phyloP scores from a whole-genome alignment of 768 basidiomycete genomes.

The Phlebiopsis gigantea region DNA sequence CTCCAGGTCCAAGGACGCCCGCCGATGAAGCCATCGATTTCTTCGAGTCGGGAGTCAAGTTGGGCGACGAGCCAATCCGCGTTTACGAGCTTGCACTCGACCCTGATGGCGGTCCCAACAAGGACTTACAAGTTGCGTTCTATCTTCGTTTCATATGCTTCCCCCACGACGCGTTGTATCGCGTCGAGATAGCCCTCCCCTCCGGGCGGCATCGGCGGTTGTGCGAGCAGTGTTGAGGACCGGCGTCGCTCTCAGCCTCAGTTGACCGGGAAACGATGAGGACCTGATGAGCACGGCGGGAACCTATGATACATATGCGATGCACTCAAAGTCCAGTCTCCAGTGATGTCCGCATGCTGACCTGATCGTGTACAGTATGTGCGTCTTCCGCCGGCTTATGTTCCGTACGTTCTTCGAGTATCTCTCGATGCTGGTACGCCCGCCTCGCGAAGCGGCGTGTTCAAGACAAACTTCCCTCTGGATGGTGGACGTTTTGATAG shows the following conservation, averaged over 20 bases:
- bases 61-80: conserved; percentile 59
- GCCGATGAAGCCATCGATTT: conserved; percentile 91
- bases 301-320: background rate
- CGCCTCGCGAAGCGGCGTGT: conserved; percentile 83
- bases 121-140: conserved; percentile 67
- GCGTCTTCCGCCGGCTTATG: conserved; percentile 86
- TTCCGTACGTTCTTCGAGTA: conserved; percentile 87
- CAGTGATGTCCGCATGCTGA: background rate
- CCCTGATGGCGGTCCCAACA: conserved; percentile 85
- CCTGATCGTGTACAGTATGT: conserved; percentile 60
- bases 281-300: background rate
- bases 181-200: background rate
- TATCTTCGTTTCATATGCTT: conserved; percentile 1
- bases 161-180: conserved; percentile 1
- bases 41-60: conserved; percentile 54
- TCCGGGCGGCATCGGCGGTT: conserved; percentile 1
- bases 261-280: background rate
- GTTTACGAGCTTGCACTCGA: conserved; percentile 88
- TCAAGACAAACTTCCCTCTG: conserved; percentile 95
- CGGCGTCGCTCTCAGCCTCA: background rate
- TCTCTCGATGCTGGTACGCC: conserved; percentile 90
- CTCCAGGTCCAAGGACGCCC: conserved; percentile 68
- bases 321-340: background rate
- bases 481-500: conserved; percentile 86
- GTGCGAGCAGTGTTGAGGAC: background rate